These are phyloP conservation scores for Melocanna baccifera DNA, from an alignment of 176 grass and related monocot species.

Conservation along the genomic window DNA sequence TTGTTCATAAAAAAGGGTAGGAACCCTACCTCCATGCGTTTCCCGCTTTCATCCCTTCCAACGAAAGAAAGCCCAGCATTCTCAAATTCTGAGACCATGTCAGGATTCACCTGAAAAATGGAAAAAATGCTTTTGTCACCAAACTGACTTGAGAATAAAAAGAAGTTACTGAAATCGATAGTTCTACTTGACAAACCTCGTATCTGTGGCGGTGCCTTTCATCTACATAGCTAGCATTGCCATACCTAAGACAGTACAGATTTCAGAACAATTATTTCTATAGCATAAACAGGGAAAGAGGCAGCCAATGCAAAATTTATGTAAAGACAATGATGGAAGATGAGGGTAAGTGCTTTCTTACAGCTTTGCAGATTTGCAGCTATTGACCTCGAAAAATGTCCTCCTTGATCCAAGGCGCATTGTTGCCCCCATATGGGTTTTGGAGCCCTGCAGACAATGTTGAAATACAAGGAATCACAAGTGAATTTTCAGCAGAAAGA, in stretches of 20 bases:
- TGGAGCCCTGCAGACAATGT: slow-evolving; percentile 66
- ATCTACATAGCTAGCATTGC: slow-evolving; percentile 58
- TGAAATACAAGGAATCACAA: not conserved
- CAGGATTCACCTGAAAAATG: slow-evolving; percentile 75
- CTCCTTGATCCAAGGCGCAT: slow-evolving; percentile 96
- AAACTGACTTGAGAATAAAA: not conserved
- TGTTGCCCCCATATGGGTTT: slow-evolving; percentile 96
- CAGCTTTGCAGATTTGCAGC: slow-evolving; percentile 82
- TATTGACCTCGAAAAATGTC: slow-evolving; percentile 59
- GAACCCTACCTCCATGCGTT: slow-evolving; percentile 72
- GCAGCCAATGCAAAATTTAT: not conserved
- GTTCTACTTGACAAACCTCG: slow-evolving; percentile 48
- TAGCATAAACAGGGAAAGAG: slow-evolving; percentile 5
- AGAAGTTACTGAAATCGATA: not conserved
- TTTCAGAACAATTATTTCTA: slow-evolving; percentile 7
- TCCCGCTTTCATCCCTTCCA: slow-evolving; percentile 71
- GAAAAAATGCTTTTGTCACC: not conserved
- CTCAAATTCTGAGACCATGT: slow-evolving; percentile 87
- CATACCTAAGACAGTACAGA: slow-evolving; percentile 55
- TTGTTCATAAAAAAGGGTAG: not conserved
- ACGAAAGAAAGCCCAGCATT: slow-evolving; percentile 85
- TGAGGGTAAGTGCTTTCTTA: slow-evolving; percentile 42
- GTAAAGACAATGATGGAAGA: not conserved
- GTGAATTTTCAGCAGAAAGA: not conserved
- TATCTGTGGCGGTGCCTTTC: slow-evolving; percentile 97